Evolutionary conservation across 129 eudicot genomes (phyloP).

Genomic region (Centaurea solstitialis): DNA sequence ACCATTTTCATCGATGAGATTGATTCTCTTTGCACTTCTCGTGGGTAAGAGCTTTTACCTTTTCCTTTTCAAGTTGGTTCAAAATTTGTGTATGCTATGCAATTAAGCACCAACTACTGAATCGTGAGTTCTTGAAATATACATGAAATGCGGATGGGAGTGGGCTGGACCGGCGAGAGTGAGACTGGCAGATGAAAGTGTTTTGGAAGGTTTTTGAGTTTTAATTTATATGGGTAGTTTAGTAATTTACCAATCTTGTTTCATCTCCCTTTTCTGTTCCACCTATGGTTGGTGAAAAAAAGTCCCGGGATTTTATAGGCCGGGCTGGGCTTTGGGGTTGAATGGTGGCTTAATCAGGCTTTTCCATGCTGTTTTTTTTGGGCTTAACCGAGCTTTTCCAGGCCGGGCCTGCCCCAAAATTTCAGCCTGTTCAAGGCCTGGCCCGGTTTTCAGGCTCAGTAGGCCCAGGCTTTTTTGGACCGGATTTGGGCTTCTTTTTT

Average conservation of each 20-base stretch:
- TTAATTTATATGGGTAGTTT: background rate
- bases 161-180: background rate
- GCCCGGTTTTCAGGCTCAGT: no score
- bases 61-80: background rate
- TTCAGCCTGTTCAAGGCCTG: no score
- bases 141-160: no score
- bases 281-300: background rate
- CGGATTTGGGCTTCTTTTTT: no score
- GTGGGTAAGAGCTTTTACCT: constrained; percentile 58
- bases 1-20: constrained; percentile 97
- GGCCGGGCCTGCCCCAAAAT: no score
- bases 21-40: constrained; percentile 95
- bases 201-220: background rate
- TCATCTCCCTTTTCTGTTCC: background rate
- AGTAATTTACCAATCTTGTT: background rate
- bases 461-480: no score
- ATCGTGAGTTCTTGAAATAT: background rate
- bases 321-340: no score
- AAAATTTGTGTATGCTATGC: background rate
- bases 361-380: no score
- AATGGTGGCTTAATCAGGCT: no score
- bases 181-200: background rate
- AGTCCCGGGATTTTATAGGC: no score
- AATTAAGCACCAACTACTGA: background rate
- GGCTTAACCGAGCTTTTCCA: no score